phyloP scores from a whole-genome alignment of 306 rosid genomes.

The Fragaria iinumae region DNA sequence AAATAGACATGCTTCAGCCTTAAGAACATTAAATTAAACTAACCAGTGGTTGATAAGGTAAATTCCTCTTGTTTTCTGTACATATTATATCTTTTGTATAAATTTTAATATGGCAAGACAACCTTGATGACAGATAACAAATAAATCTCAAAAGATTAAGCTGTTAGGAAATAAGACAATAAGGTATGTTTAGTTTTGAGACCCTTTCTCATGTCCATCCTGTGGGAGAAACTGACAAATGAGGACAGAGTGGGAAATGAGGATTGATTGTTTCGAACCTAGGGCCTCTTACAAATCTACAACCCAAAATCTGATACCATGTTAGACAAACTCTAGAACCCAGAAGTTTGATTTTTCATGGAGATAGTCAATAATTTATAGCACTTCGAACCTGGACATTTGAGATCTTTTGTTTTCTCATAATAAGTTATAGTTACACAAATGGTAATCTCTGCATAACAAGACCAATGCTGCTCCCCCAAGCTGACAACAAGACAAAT shows the following conservation, averaged over 20 bases:
- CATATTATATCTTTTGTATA: not conserved
- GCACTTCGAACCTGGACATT: not conserved
- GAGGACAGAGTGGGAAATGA: not conserved
- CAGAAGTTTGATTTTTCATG: not conserved
- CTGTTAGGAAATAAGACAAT: conserved; percentile 3
- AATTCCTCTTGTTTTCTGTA: not conserved
- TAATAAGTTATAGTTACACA: not conserved
- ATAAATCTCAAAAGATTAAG: not conserved
- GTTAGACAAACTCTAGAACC: not conserved
- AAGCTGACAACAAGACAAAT: not conserved
- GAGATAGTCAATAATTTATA: not conserved
- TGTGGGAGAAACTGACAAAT: not conserved
- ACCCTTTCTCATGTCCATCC: not conserved
- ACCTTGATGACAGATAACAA: not conserved
- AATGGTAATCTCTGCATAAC: not conserved
- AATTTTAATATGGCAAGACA: not conserved
- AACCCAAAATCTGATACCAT: not conserved
- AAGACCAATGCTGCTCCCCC: not conserved
- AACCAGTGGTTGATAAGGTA: not conserved
- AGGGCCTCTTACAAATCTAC: not conserved
- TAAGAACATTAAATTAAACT: not conserved
- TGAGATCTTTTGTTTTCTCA: not conserved
- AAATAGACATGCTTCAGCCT: not conserved
- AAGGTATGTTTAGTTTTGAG: not conserved
- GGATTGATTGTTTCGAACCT: conserved; percentile 4